Percentiles rank a stretch among this genome's conserved stretches.
Evolutionary conservation across 1,139 yeast genomes (phyloP).

Genomic region (Zygotorulaspora mrakii): DNA sequence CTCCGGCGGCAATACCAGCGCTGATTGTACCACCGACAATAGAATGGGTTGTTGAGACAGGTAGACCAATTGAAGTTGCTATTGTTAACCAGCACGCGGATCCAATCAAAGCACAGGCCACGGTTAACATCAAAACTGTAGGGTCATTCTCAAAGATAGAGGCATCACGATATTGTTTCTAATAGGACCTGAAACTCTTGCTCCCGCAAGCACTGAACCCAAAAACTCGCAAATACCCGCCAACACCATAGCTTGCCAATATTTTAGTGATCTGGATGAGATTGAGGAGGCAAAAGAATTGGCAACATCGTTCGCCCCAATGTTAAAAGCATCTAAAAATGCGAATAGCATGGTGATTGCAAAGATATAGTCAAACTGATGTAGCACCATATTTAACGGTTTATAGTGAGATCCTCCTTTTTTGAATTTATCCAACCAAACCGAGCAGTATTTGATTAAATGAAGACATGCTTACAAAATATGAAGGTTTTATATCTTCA

Average conservation of each 20-base stretch:
- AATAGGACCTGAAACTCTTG: conserved; percentile 67
- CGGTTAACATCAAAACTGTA: conserved; percentile 66
- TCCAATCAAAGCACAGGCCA: conserved; percentile 74
- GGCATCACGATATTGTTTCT: conserved; percentile 56
- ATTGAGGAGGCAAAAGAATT: conserved; percentile 75
- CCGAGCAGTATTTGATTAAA: no score
- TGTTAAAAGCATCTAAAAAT: conserved; percentile 73
- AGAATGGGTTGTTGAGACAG: conserved; percentile 77
- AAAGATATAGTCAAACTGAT: conserved; percentile 61
- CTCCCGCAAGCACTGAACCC: conserved; percentile 72
- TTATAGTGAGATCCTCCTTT: no score
- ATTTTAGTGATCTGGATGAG: conserved; percentile 63
- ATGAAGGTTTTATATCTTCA: no score
- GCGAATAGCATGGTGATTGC: conserved; percentile 69
- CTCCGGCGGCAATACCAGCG: conserved; percentile 64
- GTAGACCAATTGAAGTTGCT: conserved; percentile 67
- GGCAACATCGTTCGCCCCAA: conserved; percentile 82
- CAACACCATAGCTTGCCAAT: conserved; percentile 71
- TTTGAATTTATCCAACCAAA: no score
- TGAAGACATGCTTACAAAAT: no score
- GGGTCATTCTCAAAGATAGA: conserved; percentile 51
- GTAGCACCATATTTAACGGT: conserved; percentile 41
- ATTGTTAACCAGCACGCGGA: conserved; percentile 69
- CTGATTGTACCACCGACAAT: conserved; percentile 78
- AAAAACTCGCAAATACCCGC: conserved; percentile 67